Evolutionary conservation across 164 flowering plant species (phyloP).

Genomic region (Taxillus chinensis): DNA sequence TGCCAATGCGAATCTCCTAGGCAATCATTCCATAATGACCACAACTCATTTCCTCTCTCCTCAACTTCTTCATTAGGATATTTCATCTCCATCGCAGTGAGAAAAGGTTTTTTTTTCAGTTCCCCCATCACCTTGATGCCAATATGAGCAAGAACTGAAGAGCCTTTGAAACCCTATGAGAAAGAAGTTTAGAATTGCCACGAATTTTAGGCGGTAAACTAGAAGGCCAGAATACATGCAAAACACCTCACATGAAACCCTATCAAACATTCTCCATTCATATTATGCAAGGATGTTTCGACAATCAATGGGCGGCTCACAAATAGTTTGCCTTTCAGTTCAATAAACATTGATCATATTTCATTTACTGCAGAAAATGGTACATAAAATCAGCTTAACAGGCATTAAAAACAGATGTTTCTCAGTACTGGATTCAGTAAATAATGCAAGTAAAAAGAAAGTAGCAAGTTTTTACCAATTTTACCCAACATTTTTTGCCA

Average conservation of each 20-base stretch:
- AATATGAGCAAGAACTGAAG: constrained; percentile 11
- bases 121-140: constrained; percentile 50
- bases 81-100: constrained; percentile 19
- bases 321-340: too few species aligned
- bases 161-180: constrained; percentile 16
- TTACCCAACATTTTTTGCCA: too few species aligned
- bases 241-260: background rate
- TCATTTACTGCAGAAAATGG: too few species aligned
- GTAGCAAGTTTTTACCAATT: too few species aligned
- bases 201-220: background rate
- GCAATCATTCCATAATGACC: constrained; percentile 34
- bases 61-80: constrained; percentile 23
- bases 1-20: constrained; percentile 46
- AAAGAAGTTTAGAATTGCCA: background rate
- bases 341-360: too few species aligned
- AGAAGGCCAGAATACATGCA: background rate
- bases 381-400: too few species aligned
- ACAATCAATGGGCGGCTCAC: too few species aligned
- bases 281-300: background rate
- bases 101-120: constrained; percentile 34
- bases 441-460: too few species aligned
- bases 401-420: too few species aligned
- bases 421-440: too few species aligned
- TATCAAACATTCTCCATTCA: background rate
- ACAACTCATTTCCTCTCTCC: constrained; percentile 22